phyloP scores from a whole-genome alignment of 257 asterid genomes.

The Ocimum tenuiflorum region DNA sequence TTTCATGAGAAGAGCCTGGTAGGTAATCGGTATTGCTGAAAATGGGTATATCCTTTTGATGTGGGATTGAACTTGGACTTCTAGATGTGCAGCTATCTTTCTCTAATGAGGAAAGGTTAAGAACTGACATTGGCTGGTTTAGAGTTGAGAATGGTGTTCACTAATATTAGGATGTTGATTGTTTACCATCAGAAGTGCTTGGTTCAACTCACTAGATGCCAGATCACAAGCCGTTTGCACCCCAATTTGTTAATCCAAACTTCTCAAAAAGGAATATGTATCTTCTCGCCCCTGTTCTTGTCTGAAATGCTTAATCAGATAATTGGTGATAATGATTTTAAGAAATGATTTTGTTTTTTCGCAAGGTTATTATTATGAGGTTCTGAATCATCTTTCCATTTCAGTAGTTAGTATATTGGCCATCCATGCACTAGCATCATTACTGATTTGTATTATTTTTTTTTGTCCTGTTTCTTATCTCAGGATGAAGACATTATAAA shows the following conservation, averaged over 20 bases:
- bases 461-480: constrained; percentile 19
- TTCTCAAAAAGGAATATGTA: not conserved
- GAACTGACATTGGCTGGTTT: not conserved
- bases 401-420: not conserved
- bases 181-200: not conserved
- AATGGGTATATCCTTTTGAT: not conserved
- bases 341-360: not conserved
- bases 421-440: not conserved
- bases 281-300: not conserved
- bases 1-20: not conserved
- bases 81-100: not conserved
- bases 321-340: not conserved
- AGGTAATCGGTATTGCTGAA: not conserved
- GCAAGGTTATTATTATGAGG: not conserved
- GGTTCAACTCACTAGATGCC: not conserved
- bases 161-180: not conserved
- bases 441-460: not conserved
- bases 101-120: not conserved
- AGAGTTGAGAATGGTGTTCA: not conserved
- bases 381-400: not conserved
- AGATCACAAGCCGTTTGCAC: not conserved
- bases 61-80: too few relatives aligned
- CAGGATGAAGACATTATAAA: constrained; percentile 70
- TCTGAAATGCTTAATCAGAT: not conserved
- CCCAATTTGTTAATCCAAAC: not conserved